A percentile compares a stretch with the other conserved stretches of the same genome.
These are phyloP conservation scores for Thielaviopsis punctulata DNA, from an alignment of 2,329 filamentous ascomycete genomes.

Conservation along the genomic window DNA sequence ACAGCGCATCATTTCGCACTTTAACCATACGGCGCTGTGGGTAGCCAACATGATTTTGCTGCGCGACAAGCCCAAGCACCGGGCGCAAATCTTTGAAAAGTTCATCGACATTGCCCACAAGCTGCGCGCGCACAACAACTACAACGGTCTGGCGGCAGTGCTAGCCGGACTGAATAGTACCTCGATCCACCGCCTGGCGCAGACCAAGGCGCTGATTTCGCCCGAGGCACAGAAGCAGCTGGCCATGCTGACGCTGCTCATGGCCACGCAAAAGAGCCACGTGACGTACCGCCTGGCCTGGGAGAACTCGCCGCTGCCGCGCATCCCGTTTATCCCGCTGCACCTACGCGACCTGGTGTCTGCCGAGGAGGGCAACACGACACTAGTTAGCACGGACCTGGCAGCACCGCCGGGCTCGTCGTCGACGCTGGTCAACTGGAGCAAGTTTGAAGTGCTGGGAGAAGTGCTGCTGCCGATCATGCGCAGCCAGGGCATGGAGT, in stretches of 20 bases:
- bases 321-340: conserved; percentile 85
- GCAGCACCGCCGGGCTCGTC: conserved; percentile 17
- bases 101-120: conserved; percentile 84
- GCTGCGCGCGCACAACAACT: conserved; percentile 84
- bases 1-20: conserved; percentile 85
- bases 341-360: conserved; percentile 80
- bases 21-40: conserved; percentile 72
- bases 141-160: conserved; percentile 87
- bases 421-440: conserved; percentile 74
- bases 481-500: conserved; percentile 74
- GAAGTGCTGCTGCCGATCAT: conserved; percentile 83
- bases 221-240: conserved; percentile 64
- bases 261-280: conserved; percentile 83
- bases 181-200: conserved; percentile 64
- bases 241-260: conserved; percentile 72
- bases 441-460: conserved; percentile 91
- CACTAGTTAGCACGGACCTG: conserved; percentile 54
- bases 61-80: conserved; percentile 88
- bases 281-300: conserved; percentile 93
- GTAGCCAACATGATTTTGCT: conserved; percentile 72
- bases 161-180: conserved; percentile 83
- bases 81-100: conserved; percentile 80
- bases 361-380: conserved; percentile 81
- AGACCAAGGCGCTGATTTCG: conserved; percentile 63
- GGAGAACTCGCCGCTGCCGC: conserved; percentile 81